Conservation (phyloP, 225 moss, liverwort and hornwort species). For the Straminergon stramineum region DNA sequence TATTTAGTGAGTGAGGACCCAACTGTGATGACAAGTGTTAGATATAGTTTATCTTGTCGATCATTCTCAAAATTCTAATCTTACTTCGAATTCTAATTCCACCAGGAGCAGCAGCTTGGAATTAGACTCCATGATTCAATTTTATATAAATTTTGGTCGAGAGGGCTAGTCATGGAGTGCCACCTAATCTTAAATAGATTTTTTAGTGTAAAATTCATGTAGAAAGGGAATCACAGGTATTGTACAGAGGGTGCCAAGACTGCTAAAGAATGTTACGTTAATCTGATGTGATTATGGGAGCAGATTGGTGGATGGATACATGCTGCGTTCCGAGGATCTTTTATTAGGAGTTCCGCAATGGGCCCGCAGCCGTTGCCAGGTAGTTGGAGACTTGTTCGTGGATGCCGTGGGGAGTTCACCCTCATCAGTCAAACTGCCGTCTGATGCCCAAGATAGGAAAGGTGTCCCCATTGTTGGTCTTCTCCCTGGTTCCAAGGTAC, state of each 20-base stretch:
- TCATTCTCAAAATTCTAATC: neutral
- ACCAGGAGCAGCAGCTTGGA: neutral
- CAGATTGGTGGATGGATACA: constrained; percentile 63
- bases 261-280: neutral
- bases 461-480: constrained; percentile 49
- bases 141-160: neutral
- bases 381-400: constrained; percentile 71
- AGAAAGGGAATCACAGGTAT: neutral
- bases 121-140: neutral
- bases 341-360: constrained; percentile 51
- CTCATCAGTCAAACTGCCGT: neutral
- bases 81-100: neutral
- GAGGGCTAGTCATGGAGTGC: neutral
- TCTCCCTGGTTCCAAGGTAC: constrained; percentile 81
- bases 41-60: neutral
- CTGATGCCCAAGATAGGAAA: neutral
- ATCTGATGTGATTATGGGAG: neutral
- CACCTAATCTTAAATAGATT: neutral
- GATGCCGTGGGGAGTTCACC: constrained; percentile 51
- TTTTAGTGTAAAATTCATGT: neutral
- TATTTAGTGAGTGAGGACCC: neutral
- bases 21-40: neutral
- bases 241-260: neutral
- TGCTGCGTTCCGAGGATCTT: constrained; percentile 56
- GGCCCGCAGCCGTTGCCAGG: constrained; percentile 57